Base-by-base conservation (phyloP, 192 early-diverging fungal species). In the Coemansia reversa region DNA sequence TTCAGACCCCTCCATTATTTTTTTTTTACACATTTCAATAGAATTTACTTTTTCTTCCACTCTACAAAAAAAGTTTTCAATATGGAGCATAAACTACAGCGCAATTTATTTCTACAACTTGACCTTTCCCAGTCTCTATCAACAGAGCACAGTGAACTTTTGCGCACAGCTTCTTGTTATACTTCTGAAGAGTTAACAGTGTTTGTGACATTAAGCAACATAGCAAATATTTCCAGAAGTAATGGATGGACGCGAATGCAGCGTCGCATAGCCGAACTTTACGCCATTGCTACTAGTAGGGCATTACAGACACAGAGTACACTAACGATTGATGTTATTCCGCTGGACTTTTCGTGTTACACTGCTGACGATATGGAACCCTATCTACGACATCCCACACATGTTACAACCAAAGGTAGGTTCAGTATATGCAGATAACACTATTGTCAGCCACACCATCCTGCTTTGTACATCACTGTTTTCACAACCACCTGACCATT, bases 161-260 rank as follows among this genome's bases (percentile, higher is more conserved):
- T 80, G 33, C 77, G 68, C 25, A 45, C 42, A 1, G 72, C 72
- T 20, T 62, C 60, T 4, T 58, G 62, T 20, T 29, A 25, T 33
- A 80, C 77, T 2, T 39, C 39, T 6, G 58, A 68, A 0, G 65
- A 80, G 45, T 68, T 80, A 42, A 74, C 71, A 0, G 65, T 80
- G 14, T 74, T 80, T 64, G 24, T 71, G 20, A 11, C 72, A 8
- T 55, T 80, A 5, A 28, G 33, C 28, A 48, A 62, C 16, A 50
- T 59, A 4, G 9, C 16, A 18, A 11, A 30, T n/a, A 33, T 62
- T 0, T 61, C 22, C 19, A 50, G 25, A 4, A 53, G 19, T 35
- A 32, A 11, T 22, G 77, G 77, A 5, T 80, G 77, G 77, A 57
- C 65, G 55, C 67, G 65, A 48, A 74, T 80, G 77, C 77, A 80